Evolutionary conservation across 768 basidiomycete species (phyloP).

Genomic region (Russula olivacea): DNA sequence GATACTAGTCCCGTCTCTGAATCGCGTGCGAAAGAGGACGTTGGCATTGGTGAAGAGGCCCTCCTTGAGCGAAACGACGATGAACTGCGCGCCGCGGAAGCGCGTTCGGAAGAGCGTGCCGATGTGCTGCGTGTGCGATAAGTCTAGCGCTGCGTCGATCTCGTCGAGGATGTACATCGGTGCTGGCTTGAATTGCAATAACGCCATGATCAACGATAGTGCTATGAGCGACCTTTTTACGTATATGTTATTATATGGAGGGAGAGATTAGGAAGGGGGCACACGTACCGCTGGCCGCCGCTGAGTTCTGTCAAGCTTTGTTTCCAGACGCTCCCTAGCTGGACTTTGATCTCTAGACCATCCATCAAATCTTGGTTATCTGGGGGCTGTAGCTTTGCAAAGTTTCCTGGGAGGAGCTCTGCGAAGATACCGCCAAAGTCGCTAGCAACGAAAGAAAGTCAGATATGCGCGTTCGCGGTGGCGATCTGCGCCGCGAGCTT

Average conservation of each 20-base stretch:
- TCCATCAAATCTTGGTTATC: slow-evolving; percentile 91
- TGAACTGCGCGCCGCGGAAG: slow-evolving; percentile 97
- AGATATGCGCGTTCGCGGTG: not conserved
- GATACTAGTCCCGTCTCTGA: slow-evolving; percentile 89
- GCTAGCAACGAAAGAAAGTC: slow-evolving; percentile 35
- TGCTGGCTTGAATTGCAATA: slow-evolving; percentile 98
- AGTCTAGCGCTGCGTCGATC: slow-evolving; percentile 94
- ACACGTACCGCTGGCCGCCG: slow-evolving; percentile 81
- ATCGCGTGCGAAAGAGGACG: slow-evolving; percentile 86
- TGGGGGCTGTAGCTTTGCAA: slow-evolving; percentile 89
- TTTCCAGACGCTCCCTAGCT: slow-evolving; percentile 94
- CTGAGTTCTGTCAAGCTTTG: slow-evolving; percentile 94
- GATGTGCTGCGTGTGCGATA: slow-evolving; percentile 96
- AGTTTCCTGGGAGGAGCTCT: slow-evolving; percentile 92
- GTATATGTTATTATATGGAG: too few relatives aligned
- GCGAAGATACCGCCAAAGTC: slow-evolving; percentile 97
- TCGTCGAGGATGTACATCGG: slow-evolving; percentile 99
- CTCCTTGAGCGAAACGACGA: slow-evolving; percentile 95
- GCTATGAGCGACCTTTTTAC: slow-evolving; percentile 89
- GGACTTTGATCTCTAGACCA: slow-evolving; percentile 96
- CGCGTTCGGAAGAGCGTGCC: slow-evolving; percentile 95
- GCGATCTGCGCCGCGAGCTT: not conserved
- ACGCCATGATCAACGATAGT: slow-evolving; percentile 94
- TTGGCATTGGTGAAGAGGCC: slow-evolving; percentile 98
- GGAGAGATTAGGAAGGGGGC: too few relatives aligned